Conservation (phyloP, 2,329 filamentous ascomycete genomes). For the Aspergillus sp. region DNA sequence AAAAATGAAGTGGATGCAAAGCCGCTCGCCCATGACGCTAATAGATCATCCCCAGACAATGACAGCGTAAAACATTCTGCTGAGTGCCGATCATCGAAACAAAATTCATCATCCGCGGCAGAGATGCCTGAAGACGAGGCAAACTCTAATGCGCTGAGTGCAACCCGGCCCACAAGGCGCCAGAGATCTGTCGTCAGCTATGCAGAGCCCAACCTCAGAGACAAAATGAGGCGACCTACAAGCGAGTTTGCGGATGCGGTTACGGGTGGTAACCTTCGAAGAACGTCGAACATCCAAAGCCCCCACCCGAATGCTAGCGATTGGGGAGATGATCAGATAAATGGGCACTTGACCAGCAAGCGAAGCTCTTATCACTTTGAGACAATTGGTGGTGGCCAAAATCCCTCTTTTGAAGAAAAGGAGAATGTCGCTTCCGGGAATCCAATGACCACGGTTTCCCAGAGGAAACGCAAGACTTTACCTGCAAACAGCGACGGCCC, state of each 20-base stretch:
- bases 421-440: constrained; percentile 9
- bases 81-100: neutral
- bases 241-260: constrained; percentile 72
- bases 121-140: neutral
- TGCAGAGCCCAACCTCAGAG: constrained; percentile 70
- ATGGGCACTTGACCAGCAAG: neutral
- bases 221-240: constrained; percentile 76
- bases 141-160: constrained; percentile 34
- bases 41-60: neutral
- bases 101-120: neutral
- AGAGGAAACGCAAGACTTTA: constrained; percentile 25
- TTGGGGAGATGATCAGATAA: constrained; percentile 6
- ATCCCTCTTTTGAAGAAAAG: constrained; percentile 5
- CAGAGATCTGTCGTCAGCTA: constrained; percentile 67
- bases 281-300: constrained; percentile 40
- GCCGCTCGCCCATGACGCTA: neutral
- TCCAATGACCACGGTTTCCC: constrained; percentile 19
- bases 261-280: constrained; percentile 43
- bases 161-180: constrained; percentile 60
- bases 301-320: constrained; percentile 38
- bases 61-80: neutral
- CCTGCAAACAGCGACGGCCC: constrained; percentile 13
- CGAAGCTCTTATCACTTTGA: constrained; percentile 8
- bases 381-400: constrained; percentile 10
- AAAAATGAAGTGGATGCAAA: neutral